Evolutionary conservation across 2,329 filamentous ascomycete genomes (phyloP).

Genomic region (Basipetospora chlamydospora): DNA sequence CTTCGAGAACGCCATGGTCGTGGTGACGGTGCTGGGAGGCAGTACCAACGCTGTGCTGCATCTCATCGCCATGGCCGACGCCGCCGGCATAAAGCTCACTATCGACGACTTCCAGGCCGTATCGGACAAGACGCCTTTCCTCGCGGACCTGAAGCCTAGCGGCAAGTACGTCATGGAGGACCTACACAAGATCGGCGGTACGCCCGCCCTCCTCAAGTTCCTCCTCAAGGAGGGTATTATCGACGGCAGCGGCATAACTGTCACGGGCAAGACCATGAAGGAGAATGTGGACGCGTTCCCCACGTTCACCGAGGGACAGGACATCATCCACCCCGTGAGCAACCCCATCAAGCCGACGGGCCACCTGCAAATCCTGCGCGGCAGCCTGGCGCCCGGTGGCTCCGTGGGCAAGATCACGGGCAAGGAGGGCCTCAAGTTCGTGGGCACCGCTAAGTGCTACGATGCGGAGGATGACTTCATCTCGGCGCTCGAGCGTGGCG

Average conservation of each 20-base stretch:
- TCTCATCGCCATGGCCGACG: constrained; percentile 70
- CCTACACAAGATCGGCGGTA: constrained; percentile 73
- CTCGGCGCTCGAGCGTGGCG: constrained; percentile 57
- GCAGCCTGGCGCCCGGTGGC: constrained; percentile 72
- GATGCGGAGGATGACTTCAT: constrained; percentile 75
- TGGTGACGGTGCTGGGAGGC: constrained; percentile 70
- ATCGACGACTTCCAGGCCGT: constrained; percentile 79
- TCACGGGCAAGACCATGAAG: constrained; percentile 80
- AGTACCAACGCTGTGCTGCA: constrained; percentile 80
- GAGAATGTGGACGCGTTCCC: constrained; percentile 70
- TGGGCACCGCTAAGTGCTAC: constrained; percentile 68
- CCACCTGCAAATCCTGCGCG: constrained; percentile 77
- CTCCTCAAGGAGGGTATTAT: constrained; percentile 72
- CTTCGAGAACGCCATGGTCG: constrained; percentile 74
- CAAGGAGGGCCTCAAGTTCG: constrained; percentile 77
- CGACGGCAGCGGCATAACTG: constrained; percentile 65
- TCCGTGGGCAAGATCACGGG: constrained; percentile 90
- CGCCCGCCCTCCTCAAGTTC: constrained; percentile 75
- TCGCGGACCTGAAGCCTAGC: constrained; percentile 72
- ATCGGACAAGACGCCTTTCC: constrained; percentile 63
- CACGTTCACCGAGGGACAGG: constrained; percentile 60
- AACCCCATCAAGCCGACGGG: constrained; percentile 80
- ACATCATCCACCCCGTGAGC: constrained; percentile 64
- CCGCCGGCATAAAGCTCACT: constrained; percentile 66
- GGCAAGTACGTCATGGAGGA: constrained; percentile 81